Evolutionary conservation across 2,329 filamentous ascomycete species (phyloP), one percentile per base, ranked within the genome.

Genomic region (Penicillium sp.): DNA sequence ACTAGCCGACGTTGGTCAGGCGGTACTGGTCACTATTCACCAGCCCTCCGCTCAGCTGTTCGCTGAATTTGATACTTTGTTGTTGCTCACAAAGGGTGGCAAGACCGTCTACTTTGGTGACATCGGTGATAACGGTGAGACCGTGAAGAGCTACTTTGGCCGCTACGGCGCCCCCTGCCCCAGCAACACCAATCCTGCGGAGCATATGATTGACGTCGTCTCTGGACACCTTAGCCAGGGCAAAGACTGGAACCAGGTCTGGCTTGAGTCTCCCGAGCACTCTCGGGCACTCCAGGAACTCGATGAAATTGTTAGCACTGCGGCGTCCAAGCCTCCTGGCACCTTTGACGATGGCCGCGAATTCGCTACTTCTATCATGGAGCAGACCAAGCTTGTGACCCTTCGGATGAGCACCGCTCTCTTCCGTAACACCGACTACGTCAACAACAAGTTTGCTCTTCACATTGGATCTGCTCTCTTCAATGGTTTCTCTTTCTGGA

Each of bases 211-310:
- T 46, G 65, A 76, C 18, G 66, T 70, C 8, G 67, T 72, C 13
- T 81, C 81, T 1, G 81, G 81, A 0, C 66, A 70, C 33, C 63
- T 80, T 1, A 78, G 76, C 0, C 75, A 76, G 38, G 76, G 74
- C 36, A 75, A 86, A 33, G 79, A 89, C 61, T 91, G 88, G 87
- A 84, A 86, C 60, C 78, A 89, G 36, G 83, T 89, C 60, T 91
- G 88, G 88, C 70, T 77, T 7, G 80, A 81, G 12, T 89, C 85
- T 0, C 74, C 81, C 5, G 81, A 89, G 62, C 80, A 83, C 45
- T 70, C 76, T 16, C 66, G 71, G 0, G 76, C 88, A 2, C 70
- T 83, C 2, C 70, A 81, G 13, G 84, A 90, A 59, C 88, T 91
- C 33, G 79, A 86, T 41, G 72, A 74, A 1, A 83, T 90, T 39